A percentile compares a stretch with the other conserved stretches of the same genome.
Conservation (phyloP, 768 basidiomycete genomes). For the Lactarius evosmus region DNA sequence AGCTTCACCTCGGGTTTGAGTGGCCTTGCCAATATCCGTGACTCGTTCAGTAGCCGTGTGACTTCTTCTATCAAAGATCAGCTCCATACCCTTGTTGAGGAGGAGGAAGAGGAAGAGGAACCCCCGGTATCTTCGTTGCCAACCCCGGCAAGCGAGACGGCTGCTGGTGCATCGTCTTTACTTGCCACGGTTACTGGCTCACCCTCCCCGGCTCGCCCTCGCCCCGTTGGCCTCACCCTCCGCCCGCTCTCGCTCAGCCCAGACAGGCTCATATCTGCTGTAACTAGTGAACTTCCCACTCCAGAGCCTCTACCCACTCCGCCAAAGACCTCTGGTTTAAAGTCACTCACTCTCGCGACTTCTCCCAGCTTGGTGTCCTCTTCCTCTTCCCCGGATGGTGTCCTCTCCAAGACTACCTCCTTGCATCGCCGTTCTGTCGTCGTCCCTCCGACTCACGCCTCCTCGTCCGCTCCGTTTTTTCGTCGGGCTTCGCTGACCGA, state of each 20-base stretch:
- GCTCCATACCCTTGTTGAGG: constrained; percentile 75
- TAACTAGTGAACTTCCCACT: constrained; percentile 29
- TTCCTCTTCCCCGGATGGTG: constrained; percentile 8
- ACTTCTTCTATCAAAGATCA: constrained; percentile 70
- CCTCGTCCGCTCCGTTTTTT: constrained; percentile 37
- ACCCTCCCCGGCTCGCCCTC: constrained; percentile 47
- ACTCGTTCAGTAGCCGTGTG: constrained; percentile 74
- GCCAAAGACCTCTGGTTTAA: constrained; percentile 48
- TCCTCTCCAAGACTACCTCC: constrained; percentile 20
- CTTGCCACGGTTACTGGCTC: constrained; percentile 26
- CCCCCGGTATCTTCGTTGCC: constrained; percentile 32
- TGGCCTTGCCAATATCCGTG: constrained; percentile 59
- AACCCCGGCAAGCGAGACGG: constrained; percentile 21
- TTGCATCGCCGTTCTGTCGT: constrained; percentile 37
- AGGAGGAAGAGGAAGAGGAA: constrained; percentile 86
- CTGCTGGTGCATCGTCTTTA: constrained; percentile 9
- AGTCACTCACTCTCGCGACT: constrained; percentile 49
- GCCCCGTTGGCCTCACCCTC: constrained; percentile 64
- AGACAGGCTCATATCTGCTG: constrained; percentile 42
- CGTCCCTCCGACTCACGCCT: constrained; percentile 33
- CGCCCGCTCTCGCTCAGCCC: constrained; percentile 70
- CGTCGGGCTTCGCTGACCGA: constrained; percentile 35
- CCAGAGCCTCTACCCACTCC: constrained; percentile 51
- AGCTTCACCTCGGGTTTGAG: constrained; percentile 42
- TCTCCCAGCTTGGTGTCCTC: constrained; percentile 27